Percentiles rank a stretch among this genome's conserved stretches.
Evolutionary conservation across 192 early-diverging fungal genomes (phyloP).

Genomic region (Jimgerdemannia lactiflua): DNA sequence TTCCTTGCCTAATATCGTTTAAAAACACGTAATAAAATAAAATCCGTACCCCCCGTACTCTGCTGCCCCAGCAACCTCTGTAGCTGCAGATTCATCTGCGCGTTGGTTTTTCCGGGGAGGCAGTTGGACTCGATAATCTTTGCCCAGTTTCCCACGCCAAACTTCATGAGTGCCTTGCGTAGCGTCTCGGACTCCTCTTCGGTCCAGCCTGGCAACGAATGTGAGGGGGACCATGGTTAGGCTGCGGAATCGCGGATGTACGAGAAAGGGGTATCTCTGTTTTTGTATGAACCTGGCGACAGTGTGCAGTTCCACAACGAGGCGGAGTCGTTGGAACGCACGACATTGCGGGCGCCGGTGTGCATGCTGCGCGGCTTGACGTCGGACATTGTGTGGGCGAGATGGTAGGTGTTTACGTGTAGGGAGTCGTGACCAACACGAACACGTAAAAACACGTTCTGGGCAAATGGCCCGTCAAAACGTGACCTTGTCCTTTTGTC

Average conservation of each 20-base stretch:
- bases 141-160: conserved; percentile 95
- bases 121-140: conserved; percentile 89
- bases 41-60: conserved; percentile 79
- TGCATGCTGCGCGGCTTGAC: conserved; percentile 88
- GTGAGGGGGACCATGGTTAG: neutral
- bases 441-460: too few relatives aligned
- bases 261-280: too few relatives aligned
- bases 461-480: too few relatives aligned
- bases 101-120: conserved; percentile 94
- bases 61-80: conserved; percentile 96
- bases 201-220: conserved; percentile 69
- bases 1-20: neutral
- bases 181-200: conserved; percentile 80
- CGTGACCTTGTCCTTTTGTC: too few relatives aligned
- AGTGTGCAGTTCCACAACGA: conserved; percentile 95
- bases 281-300: conserved; percentile 61
- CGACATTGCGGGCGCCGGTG: conserved; percentile 82
- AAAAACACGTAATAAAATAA: neutral
- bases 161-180: conserved; percentile 80
- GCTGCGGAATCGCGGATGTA: too few relatives aligned
- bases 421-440: neutral
- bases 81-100: conserved; percentile 95
- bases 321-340: conserved; percentile 91
- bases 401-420: conserved; percentile 4
- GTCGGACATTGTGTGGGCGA: conserved; percentile 19